These are phyloP conservation scores for Epichloe brachyelytri DNA, from an alignment of 2,329 filamentous ascomycete genomes.

Conservation along the genomic window DNA sequence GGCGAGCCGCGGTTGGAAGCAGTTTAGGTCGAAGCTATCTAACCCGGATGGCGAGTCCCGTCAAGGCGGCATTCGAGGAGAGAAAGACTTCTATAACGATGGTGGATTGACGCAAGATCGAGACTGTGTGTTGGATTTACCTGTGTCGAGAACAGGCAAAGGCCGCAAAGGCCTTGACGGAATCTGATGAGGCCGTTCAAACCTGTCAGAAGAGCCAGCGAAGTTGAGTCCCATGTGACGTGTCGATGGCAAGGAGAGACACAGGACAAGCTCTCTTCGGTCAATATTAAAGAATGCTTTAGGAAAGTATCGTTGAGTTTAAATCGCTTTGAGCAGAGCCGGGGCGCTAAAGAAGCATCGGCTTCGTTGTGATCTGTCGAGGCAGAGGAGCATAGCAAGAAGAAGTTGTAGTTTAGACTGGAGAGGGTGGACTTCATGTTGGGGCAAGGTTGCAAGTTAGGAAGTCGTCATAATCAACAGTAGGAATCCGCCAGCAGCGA, in stretches of 20 bases:
- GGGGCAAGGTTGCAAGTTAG: background rate
- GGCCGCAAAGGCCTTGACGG: background rate
- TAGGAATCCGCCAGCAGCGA: too few species aligned
- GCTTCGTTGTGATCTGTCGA: background rate
- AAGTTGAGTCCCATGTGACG: background rate
- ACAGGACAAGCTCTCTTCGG: background rate
- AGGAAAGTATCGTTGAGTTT: background rate
- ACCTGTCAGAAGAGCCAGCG: background rate
- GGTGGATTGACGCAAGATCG: background rate
- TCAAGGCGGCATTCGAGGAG: conserved; percentile 8
- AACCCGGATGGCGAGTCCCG: background rate
- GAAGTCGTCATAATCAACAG: conserved; percentile 1
- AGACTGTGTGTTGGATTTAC: background rate
- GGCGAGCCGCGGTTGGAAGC: conserved; percentile 22
- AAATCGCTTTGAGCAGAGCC: background rate
- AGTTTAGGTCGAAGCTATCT: conserved; percentile 3
- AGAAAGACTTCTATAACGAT: background rate
- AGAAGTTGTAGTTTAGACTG: background rate
- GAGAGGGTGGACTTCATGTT: conserved; percentile 1
- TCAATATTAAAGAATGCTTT: background rate
- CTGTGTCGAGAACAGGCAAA: background rate
- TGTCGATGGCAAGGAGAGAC: background rate
- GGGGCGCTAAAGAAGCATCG: background rate
- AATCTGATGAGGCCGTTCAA: background rate
- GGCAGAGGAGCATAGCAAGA: background rate